phyloP scores from a whole-genome alignment of 176 grass and related monocot genomes.

The Oryza punctata region DNA sequence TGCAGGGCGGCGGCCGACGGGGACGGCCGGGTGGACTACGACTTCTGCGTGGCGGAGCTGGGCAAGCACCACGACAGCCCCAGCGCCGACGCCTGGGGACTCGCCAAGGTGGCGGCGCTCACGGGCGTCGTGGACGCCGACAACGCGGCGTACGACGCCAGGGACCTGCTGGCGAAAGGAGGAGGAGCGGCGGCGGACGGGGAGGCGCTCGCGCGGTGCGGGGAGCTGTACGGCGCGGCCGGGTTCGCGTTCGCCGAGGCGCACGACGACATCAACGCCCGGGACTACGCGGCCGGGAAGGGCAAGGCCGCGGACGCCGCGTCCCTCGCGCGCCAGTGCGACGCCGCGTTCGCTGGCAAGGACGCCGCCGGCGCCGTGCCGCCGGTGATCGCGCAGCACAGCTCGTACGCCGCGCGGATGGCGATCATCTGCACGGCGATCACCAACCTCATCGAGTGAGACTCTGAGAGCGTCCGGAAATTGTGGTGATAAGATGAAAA shows the following conservation, averaged over 20 bases:
- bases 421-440: conserved; percentile 38
- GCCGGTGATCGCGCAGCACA: conserved; percentile 31
- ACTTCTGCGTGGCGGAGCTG: conserved; percentile 52
- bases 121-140: conserved; percentile 29
- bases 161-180: conserved; percentile 8
- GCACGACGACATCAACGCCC: conserved; percentile 42
- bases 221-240: conserved; percentile 20
- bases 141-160: conserved; percentile 20
- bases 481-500: background rate
- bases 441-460: conserved; percentile 51
- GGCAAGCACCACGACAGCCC: conserved; percentile 51
- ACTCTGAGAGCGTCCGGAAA: background rate
- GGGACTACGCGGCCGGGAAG: conserved; percentile 35
- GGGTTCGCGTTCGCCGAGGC: conserved; percentile 42
- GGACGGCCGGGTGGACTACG: conserved; percentile 50
- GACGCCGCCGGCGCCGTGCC: background rate
- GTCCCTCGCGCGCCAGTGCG: conserved; percentile 42
- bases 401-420: conserved; percentile 28
- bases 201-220: conserved; percentile 38
- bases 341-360: conserved; percentile 27
- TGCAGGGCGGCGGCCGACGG: conserved; percentile 46
- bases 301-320: conserved; percentile 8
- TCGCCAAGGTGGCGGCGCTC: conserved; percentile 59
- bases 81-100: conserved; percentile 43
- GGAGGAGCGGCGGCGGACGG: background rate